Base-by-base conservation (phyloP, 2,329 filamentous ascomycete genomes). In the Phialophora chinensis region DNA sequence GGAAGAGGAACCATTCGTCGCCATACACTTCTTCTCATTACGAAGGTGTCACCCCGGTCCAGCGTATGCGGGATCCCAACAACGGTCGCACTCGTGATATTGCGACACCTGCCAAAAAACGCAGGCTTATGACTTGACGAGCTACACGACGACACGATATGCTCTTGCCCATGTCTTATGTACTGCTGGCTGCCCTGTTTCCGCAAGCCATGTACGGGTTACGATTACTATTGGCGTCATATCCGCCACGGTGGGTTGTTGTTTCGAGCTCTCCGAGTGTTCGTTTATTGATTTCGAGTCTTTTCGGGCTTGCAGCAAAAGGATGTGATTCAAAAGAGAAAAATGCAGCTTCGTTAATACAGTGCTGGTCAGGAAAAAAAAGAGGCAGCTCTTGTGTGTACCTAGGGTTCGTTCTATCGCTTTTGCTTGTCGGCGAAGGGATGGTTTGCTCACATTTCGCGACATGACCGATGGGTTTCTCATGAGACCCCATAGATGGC, bases 1-100 rank as follows among this genome's bases (percentile, higher is more conserved):
- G 68, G 55, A 66, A 66, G 27, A 69, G 69, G 63, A 60, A 56
- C 50, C 61, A 66, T 60, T 60, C 67, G 44, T 73, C 71, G 52
- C 71, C 71, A n/a, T 73, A 73, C 57, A 70, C 71, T 42, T 69
- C 69, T 14, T 68, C 70, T 4, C 71, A 73, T 58, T 73, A 73
- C 70, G 66, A 71, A 57, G 71, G 71, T 31, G 71, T 73, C 23
- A 73, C 71, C 6, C 71, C 71, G 27, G 71, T 73, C 31, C 71
- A 73, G 56, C 69, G 71, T n/a, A 72, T 73, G 63, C 66, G 69
- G 29, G 67, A 69, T 53, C 66, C 69, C 20, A 69, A 69, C 52
- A 65, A 68, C n/a, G 60, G 63, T 27, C 63, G 62, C 53, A 67
- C 69, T 54, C 68, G 66, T 52, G 69, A 69, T 4, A 55, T 69